Conservation (phyloP, 345 rosid species). For the Mangifera indica region DNA sequence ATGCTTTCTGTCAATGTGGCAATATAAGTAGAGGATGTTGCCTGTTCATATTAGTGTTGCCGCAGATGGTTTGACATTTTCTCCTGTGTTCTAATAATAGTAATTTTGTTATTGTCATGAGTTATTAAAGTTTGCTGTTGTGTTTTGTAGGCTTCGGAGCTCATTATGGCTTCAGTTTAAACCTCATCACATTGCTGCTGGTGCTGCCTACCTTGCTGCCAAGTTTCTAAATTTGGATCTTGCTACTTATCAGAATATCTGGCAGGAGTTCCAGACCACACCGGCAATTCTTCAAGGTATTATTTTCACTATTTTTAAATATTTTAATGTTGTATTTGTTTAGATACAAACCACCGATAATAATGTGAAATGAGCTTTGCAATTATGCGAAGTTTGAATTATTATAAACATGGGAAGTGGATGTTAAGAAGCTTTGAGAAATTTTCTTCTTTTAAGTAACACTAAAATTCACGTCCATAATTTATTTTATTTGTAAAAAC, state of each 20-base stretch:
- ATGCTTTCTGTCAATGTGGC: conserved; percentile 23
- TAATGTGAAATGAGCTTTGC: background rate
- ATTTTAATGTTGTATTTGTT: background rate
- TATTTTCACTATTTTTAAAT: background rate
- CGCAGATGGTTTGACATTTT: conserved; percentile 28
- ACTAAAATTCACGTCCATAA: background rate
- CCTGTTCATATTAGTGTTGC: conserved; percentile 17
- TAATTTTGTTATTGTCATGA: background rate
- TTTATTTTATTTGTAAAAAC: background rate
- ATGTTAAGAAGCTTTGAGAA: background rate
- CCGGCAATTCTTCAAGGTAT: conserved; percentile 70
- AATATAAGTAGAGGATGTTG: conserved; percentile 25
- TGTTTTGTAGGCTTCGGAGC: conserved; percentile 67
- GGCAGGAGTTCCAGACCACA: conserved; percentile 68
- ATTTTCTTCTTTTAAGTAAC: background rate
- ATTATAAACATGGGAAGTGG: background rate
- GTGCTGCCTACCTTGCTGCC: conserved; percentile 76
- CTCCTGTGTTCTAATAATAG: conserved; percentile 2
- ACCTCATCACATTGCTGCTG: conserved; percentile 81
- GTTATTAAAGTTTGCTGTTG: conserved; percentile 4
- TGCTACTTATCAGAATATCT: conserved; percentile 48
- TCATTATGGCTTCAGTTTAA: conserved; percentile 85
- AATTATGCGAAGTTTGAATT: background rate
- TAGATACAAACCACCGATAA: background rate
- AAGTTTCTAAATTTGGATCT: conserved; percentile 58